Conservation (phyloP, 2,329 filamentous ascomycete species). For the Ceratocystis eucalypticola region DNA sequence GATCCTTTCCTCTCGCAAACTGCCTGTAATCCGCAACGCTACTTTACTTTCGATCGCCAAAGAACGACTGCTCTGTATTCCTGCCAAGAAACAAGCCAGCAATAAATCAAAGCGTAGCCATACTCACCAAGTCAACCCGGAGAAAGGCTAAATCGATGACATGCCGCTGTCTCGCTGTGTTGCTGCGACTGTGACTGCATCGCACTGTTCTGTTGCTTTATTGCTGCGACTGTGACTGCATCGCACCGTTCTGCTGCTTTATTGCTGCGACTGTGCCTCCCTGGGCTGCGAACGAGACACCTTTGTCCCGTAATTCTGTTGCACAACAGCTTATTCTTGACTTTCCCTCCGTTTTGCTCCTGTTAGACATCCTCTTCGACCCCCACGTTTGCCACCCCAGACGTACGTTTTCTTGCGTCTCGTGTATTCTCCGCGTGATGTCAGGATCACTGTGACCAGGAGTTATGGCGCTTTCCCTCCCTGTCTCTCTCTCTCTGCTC, state of each 20-base stretch:
- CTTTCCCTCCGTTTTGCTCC: neutral
- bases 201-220: neutral
- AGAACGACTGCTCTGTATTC: neutral
- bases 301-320: neutral
- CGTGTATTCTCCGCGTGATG: too few species aligned
- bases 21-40: neutral
- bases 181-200: too few species aligned
- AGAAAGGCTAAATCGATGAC: conserved; percentile 2
- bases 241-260: neutral
- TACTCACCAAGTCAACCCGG: too few species aligned
- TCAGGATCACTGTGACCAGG: too few species aligned
- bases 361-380: too few species aligned
- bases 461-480: too few species aligned
- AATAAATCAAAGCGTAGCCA: too few species aligned
- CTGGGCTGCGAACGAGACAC: neutral
- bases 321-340: neutral
- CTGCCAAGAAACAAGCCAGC: too few species aligned
- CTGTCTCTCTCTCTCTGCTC: neutral
- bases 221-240: too few species aligned
- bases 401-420: too few species aligned
- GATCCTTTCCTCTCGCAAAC: neutral
- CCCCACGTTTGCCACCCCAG: too few species aligned
- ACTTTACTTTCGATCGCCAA: neutral
- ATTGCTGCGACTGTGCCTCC: neutral
- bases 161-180: neutral